Evolutionary conservation across 768 basidiomycete genomes (phyloP), one percentile per base, ranked within the genome.

Genomic region (Melanogaster broomeanus): DNA sequence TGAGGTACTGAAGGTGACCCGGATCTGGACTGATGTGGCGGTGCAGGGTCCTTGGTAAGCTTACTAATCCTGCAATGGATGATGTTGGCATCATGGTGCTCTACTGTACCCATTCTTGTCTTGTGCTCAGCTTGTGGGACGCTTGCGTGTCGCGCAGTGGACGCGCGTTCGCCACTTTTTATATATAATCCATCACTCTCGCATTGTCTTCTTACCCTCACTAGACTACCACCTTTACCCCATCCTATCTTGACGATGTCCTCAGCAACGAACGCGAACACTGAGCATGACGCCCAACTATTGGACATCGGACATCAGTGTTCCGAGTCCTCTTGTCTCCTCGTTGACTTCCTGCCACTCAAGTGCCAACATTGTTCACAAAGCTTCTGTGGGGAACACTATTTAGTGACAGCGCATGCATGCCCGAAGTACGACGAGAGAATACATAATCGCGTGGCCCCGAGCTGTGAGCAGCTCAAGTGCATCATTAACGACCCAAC

Each of bases 291-390:
- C 48, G 58, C 71, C n/a, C 77, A 84, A 18, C 72, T 93, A 10
- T 79, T 93, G 52, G 69, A 73, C 35, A 67, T 93, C 57, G 88
- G 89, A 7, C 77, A 81, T 51, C 85, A 89, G 60, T 93, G 91
- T 69, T 82, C 85, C 13, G 75, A 81, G 45, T 64, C 79, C 0
- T 69, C 80, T 1, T 93, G 91, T 70, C 68, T 76, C 25, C 78
- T 88, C 55, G 79, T 92, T 62, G 91, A 93, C 74, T 93, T 92
- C 58, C 74, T 93, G 11, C 90, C 91, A 0, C 88, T 93, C 77
- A 88, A 86, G 69, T 94, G 91, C 66, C 85, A 88, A 44, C 88
- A 91, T 61, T 94, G 91, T 66, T 63, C 76, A 13, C 67, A 76
- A 15, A 74, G 77, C 0, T 93, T 84, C 72, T 94, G 92, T 59